Evolutionary conservation across 306 rosid species (phyloP).

Genomic region (Sphenostylis stenocarpa): DNA sequence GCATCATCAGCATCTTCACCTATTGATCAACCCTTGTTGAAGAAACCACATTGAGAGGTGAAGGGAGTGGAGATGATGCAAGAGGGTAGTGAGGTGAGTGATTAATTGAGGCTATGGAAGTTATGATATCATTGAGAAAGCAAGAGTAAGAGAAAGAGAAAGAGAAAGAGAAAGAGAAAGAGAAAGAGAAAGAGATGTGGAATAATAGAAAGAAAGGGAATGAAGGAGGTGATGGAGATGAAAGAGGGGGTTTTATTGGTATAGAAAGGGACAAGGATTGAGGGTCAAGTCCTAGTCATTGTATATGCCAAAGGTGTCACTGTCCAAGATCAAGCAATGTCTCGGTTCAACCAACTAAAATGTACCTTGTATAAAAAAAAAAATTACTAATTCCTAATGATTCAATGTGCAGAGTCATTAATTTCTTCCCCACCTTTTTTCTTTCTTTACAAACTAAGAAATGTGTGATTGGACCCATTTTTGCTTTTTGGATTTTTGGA

Average conservation of each 20-base stretch:
- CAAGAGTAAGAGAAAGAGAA: neutral
- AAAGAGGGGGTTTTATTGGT: conserved; percentile 20
- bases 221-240: neutral
- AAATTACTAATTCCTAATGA: neutral
- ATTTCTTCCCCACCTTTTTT: conserved; percentile 19
- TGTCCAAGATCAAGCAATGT: conserved; percentile 33
- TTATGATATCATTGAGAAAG: neutral
- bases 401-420: conserved; percentile 42
- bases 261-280: conserved; percentile 37
- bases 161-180: neutral
- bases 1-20: conserved; percentile 1
- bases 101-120: neutral
- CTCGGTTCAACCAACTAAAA: conserved; percentile 48
- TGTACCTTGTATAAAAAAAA: conserved; percentile 29
- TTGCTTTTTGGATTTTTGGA: conserved; percentile 1
- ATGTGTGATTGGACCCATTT: conserved; percentile 29
- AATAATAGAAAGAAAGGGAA: neutral
- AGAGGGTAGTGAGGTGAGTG: neutral
- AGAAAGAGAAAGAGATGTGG: neutral
- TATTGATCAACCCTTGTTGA: neutral
- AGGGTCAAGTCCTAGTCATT: conserved; percentile 33
- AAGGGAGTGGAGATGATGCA: neutral
- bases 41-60: neutral
- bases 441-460: conserved; percentile 7
- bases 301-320: conserved; percentile 44